A percentile compares a stretch with the other conserved stretches of the same genome.
Evolutionary conservation across 2,329 filamentous ascomycete species (phyloP).

Genomic region (Colletotrichum brevisporum): DNA sequence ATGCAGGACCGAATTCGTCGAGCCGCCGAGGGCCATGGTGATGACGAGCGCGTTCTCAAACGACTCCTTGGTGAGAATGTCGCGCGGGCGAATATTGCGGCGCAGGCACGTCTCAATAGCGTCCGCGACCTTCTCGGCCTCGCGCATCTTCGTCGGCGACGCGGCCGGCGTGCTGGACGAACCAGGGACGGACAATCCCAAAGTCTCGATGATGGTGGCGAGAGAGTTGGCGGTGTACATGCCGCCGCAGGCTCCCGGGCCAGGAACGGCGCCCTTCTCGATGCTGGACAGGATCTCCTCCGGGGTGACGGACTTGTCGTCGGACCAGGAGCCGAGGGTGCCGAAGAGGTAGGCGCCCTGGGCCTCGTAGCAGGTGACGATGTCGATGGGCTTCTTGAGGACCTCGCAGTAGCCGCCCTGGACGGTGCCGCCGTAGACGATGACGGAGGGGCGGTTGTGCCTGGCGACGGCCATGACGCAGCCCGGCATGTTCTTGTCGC

Average conservation of each 20-base stretch:
- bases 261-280: conserved; percentile 79
- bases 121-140: conserved; percentile 85
- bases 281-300: conserved; percentile 71
- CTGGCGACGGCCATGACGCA: conserved; percentile 93
- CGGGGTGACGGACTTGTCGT: conserved; percentile 81
- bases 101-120: conserved; percentile 86
- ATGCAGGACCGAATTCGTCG: conserved; percentile 90
- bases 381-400: conserved; percentile 85
- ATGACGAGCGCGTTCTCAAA: conserved; percentile 92
- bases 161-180: conserved; percentile 87
- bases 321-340: conserved; percentile 72
- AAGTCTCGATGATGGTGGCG: conserved; percentile 90
- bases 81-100: conserved; percentile 83
- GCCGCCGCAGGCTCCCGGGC: conserved; percentile 79
- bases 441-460: conserved; percentile 91
- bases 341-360: conserved; percentile 86
- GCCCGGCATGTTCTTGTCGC: conserved; percentile 98
- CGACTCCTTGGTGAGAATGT: conserved; percentile 82
- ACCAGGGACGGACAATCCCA: conserved; percentile 86
- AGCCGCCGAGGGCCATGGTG: conserved; percentile 91
- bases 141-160: conserved; percentile 86
- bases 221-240: conserved; percentile 98
- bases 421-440: conserved; percentile 96
- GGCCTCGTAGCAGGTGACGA: conserved; percentile 90
- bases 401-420: conserved; percentile 84